These are phyloP conservation scores for Endogone sp. DNA, from an alignment of 192 early-diverging fungal genomes.

Conservation along the genomic window DNA sequence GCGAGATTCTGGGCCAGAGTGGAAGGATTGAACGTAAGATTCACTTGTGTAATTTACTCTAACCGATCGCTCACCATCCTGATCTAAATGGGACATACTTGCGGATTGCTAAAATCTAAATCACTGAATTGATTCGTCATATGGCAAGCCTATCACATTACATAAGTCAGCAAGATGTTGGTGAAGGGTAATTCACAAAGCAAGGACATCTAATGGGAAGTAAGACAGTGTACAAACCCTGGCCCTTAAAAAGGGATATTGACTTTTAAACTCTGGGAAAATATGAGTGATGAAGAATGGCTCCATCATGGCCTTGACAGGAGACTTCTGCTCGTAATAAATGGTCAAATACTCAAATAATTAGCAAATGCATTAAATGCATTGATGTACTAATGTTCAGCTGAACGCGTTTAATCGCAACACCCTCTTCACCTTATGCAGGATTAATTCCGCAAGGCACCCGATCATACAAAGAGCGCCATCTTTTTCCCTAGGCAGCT, in stretches of 20 bases:
- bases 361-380: background rate
- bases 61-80: too few relatives aligned
- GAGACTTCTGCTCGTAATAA: conserved; percentile 48
- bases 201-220: background rate
- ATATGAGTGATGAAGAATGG: conserved; percentile 82
- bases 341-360: background rate
- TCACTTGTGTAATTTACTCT: too few relatives aligned
- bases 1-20: conserved; percentile 35
- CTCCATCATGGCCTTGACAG: conserved; percentile 73
- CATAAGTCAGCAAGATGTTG: background rate
- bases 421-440: conserved; percentile 36
- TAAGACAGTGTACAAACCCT: conserved; percentile 47
- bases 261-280: conserved; percentile 87
- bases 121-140: conserved; percentile 53
- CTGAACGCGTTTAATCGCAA: background rate
- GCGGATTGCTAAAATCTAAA: conserved; percentile 55
- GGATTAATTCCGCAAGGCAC: conserved; percentile 61
- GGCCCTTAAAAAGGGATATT: conserved; percentile 75
- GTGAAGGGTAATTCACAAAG: conserved; percentile 1
- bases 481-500: conserved; percentile 78
- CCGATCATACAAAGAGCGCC: conserved; percentile 89
- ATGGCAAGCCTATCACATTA: conserved; percentile 34
- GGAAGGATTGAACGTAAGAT: background rate
- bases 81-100: too few relatives aligned
- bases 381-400: background rate